Conservation (phyloP, 1,139 yeast genomes). For the Hemisphaericaspora xylanilytica region DNA sequence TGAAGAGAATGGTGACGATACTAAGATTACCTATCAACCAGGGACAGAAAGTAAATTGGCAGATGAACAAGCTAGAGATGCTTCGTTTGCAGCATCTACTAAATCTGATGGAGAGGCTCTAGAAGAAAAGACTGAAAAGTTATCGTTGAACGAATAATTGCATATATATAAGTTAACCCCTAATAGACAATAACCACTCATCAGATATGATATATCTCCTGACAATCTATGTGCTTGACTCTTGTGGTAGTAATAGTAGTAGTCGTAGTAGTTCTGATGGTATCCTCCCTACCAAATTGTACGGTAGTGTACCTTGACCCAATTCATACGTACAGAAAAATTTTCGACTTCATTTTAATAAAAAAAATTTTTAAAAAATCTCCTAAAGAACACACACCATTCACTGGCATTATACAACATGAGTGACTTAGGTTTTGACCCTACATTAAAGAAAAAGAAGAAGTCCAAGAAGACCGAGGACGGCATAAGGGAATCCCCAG, state of each 20-base stretch:
- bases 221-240: no score
- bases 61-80: slow-evolving; percentile 39
- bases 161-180: background rate
- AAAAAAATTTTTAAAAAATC: background rate
- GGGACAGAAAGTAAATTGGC: slow-evolving; percentile 51
- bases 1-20: slow-evolving; percentile 44
- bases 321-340: background rate
- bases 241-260: no score
- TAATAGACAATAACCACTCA: no score
- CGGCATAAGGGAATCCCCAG: slow-evolving; percentile 33
- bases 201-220: no score
- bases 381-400: no score
- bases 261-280: no score
- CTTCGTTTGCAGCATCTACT: slow-evolving; percentile 15
- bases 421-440: slow-evolving; percentile 75
- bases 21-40: slow-evolving; percentile 46
- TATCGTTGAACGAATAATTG: slow-evolving; percentile 2
- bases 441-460: slow-evolving; percentile 83
- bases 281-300: no score
- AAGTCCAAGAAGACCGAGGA: slow-evolving; percentile 50
- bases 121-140: slow-evolving; percentile 8
- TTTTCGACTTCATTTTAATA: slow-evolving; percentile 1
- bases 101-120: slow-evolving; percentile 1
- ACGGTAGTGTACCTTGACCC: slow-evolving; percentile 5
- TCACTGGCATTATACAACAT: slow-evolving; percentile 18